These are phyloP conservation scores for Botryotinia globosa DNA, from an alignment of 2,329 filamentous ascomycete species.

Conservation along the genomic window DNA sequence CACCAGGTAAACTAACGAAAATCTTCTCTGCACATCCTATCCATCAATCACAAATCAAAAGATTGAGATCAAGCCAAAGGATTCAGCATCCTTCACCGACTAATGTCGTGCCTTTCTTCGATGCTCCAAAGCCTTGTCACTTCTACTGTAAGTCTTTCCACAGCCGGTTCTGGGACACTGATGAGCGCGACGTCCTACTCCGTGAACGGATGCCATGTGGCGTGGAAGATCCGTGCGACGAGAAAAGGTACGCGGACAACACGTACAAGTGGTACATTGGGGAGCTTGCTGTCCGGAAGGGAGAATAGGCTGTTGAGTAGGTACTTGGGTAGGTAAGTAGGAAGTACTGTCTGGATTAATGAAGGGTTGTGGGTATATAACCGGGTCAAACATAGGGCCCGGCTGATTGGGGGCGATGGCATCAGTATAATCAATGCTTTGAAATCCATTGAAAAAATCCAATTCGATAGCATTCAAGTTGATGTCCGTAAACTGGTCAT, in stretches of 20 bases:
- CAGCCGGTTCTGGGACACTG: not conserved
- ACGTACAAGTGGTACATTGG: not conserved
- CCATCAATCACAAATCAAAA: not conserved
- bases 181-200: not conserved
- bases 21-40: not conserved
- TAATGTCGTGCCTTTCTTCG: not conserved
- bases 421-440: not conserved
- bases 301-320: not conserved
- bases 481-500: no score
- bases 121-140: not conserved
- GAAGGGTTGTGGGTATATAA: not conserved
- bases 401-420: fast-evolving
- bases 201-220: not conserved
- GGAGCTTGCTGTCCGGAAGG: not conserved
- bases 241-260: not conserved
- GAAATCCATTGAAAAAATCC: not conserved
- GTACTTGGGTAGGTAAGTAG: not conserved
- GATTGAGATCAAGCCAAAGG: fast-evolving
- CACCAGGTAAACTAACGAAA: not conserved
- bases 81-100: not conserved
- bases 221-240: not conserved
- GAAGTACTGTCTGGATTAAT: not conserved
- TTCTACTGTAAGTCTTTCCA: not conserved
- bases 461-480: fast-evolving
- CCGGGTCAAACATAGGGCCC: not conserved